Base-by-base conservation (phyloP, 306 rosid genomes). In the Ziziphus jujuba region DNA sequence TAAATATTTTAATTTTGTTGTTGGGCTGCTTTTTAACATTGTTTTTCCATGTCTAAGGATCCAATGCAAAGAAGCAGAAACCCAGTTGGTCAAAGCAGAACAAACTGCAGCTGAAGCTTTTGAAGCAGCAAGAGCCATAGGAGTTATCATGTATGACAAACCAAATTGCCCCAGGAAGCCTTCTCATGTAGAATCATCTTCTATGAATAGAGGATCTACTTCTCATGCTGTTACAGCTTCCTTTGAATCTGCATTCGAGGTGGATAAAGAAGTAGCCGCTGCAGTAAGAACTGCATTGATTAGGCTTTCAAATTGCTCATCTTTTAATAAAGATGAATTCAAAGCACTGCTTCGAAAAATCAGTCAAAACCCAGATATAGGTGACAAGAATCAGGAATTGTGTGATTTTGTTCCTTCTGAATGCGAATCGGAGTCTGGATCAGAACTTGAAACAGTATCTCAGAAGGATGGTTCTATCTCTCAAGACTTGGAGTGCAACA, bases 191-290 rank as follows among this genome's bases (percentile, higher is more conserved):
- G 97, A 84, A 75, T 65, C 93, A 67, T 88, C 84, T 55, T 75
- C 84, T 43, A 66, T 67, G 36, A 59, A 70, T 38, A 87, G 85
- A 49, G 91, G 82, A 79, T 81, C 91, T 25, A 71, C 89, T 44
- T 85, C 89, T 14, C 91, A 84, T 81, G 79, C 87, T 43, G 84
- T 92, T 51, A 83, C 89, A 17, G 96, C 96, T 63, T 86, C 97
- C 69, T 93, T 90, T 66, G 96, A 90, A 78, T 84, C 91, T 84
- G 97, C 95, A 75, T 90, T 93, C 70, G 97, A 93, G 55, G 95
- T 93, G 25, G 98, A 88, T 72, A 90, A 70, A 76, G 90, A 90
- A 80, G 97, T 90, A 56, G 97, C 97, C 61, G 89, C 89, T 36
- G 91, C 99, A 16, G 99, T 93, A 59, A 93, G 88, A 81, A 70